Conservation (phyloP, 192 early-diverging fungal genomes). For the Podila clonocystis region DNA sequence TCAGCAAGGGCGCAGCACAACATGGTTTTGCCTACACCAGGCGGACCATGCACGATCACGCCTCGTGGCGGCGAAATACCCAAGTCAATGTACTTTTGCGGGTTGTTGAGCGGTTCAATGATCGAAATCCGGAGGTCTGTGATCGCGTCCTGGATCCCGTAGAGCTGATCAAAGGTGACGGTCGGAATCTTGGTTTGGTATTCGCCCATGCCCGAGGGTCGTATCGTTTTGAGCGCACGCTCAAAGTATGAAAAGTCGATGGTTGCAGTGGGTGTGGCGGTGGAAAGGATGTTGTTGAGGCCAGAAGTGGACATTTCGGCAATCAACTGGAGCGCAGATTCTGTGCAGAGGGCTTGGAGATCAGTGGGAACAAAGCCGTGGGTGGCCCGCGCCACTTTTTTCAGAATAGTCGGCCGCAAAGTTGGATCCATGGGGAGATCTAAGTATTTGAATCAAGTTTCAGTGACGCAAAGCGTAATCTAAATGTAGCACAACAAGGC, state of each 20-base stretch:
- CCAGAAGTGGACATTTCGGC: slow-evolving; percentile 43
- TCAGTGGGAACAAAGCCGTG: slow-evolving; percentile 89
- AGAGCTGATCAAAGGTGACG: slow-evolving; percentile 76
- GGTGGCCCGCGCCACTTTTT: slow-evolving; percentile 57
- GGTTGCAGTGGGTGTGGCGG: slow-evolving; percentile 29
- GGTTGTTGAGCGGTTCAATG: slow-evolving; percentile 65
- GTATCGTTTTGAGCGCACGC: slow-evolving; percentile 51
- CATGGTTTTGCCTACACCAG: slow-evolving; percentile 92
- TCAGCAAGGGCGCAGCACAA: slow-evolving; percentile 85
- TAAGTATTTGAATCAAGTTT: background rate
- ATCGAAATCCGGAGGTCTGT: slow-evolving; percentile 67
- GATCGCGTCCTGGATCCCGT: slow-evolving; percentile 78
- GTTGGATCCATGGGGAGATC: slow-evolving; percentile 59
- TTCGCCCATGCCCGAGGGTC: slow-evolving; percentile 68
- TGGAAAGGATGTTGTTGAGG: slow-evolving; percentile 33
- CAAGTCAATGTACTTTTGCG: slow-evolving; percentile 61
- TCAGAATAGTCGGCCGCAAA: slow-evolving; percentile 48
- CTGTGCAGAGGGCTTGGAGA: slow-evolving; percentile 72
- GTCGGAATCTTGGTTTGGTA: slow-evolving; percentile 65
- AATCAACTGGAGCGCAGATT: slow-evolving; percentile 58
- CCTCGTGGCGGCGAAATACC: slow-evolving; percentile 80
- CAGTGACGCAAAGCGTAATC: background rate
- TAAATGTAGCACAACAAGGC: background rate
- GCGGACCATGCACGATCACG: slow-evolving; percentile 86
- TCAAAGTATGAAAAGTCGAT: slow-evolving; percentile 52